Evolutionary conservation across 306 rosid species (phyloP).

Genomic region (Oemleria cerasiformis): DNA sequence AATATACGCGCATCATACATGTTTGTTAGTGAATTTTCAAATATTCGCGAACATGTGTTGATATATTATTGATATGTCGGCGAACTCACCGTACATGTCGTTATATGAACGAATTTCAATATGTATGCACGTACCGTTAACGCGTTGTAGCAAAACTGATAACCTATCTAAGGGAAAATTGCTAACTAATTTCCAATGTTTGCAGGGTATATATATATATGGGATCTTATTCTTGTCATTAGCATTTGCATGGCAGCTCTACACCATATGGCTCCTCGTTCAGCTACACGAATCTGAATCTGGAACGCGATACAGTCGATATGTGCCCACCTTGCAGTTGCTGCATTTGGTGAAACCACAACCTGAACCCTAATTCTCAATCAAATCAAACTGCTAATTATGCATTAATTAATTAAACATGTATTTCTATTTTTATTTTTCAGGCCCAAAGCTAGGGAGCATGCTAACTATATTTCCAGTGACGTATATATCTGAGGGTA

Average conservation of each 20-base stretch:
- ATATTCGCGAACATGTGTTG: too few species aligned
- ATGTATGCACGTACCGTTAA: too few species aligned
- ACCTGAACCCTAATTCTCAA: background rate
- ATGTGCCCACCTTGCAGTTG: conserved; percentile 48
- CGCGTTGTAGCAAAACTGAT: too few species aligned
- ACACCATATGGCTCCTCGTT: conserved; percentile 62
- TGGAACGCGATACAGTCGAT: conserved; percentile 63
- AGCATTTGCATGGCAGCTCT: conserved; percentile 66
- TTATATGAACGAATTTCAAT: too few species aligned
- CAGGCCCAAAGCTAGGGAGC: conserved; percentile 67
- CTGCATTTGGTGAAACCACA: conserved; percentile 55
- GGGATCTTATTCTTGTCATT: conserved; percentile 44
- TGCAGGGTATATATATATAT: conserved; percentile 67
- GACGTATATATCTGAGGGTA: conserved; percentile 65
- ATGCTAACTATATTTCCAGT: conserved; percentile 53
- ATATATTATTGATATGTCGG: too few species aligned
- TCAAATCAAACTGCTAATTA: background rate
- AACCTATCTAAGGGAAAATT: too few species aligned
- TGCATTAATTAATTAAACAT: background rate
- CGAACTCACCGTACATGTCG: too few species aligned
- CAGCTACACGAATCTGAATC: conserved; percentile 61
- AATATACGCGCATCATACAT: too few species aligned
- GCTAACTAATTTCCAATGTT: background rate
- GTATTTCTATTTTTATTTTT: background rate
- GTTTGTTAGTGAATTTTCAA: too few species aligned